A percentile compares a stretch with the other conserved stretches of the same genome.
Conservation (phyloP, 2,329 filamentous ascomycete species). For the Rhynchosporium agropyri region DNA sequence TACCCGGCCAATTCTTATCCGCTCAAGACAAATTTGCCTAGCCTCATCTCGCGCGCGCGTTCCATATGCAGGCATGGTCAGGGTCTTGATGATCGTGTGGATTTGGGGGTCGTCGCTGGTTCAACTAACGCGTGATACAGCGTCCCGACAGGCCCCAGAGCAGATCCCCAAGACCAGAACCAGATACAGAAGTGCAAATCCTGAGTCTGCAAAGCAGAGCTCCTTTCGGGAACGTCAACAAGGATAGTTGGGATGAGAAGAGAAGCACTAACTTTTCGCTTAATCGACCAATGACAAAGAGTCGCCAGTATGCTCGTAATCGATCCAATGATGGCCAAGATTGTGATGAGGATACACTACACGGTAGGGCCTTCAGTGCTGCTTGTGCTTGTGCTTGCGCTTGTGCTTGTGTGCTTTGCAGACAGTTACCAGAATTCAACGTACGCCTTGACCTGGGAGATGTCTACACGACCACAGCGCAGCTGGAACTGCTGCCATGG, state of each 20-base stretch:
- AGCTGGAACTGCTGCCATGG: neutral
- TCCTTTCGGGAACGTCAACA: slow-evolving; percentile 15
- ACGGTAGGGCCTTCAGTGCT: neutral
- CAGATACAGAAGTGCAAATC: slow-evolving; percentile 19
- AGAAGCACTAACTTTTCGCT: slow-evolving; percentile 8
- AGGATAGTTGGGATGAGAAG: slow-evolving; percentile 12
- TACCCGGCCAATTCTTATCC: no score
- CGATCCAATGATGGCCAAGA: slow-evolving; percentile 11
- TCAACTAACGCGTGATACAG: slow-evolving; percentile 4
- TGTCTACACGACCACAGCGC: neutral
- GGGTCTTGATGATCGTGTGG: neutral
- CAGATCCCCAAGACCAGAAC: slow-evolving; percentile 7
- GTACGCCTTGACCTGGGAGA: neutral
- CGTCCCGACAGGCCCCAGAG: slow-evolving; percentile 16
- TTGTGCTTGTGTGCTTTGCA: neutral
- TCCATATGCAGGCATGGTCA: neutral
- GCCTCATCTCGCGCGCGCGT: slow-evolving; percentile 3
- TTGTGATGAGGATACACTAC: neutral
- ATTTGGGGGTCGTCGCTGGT: neutral
- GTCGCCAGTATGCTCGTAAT: slow-evolving; percentile 11
- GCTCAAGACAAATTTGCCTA: neutral
- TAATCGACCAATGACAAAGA: neutral
- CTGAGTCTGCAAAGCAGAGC: slow-evolving; percentile 10
- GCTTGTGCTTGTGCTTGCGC: neutral
- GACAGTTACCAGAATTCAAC: neutral